Evolutionary conservation across 495 filamentous ascomycete genomes (phyloP), one percentile per base, ranked within the genome.

Genomic region (Tirmania nivea): DNA sequence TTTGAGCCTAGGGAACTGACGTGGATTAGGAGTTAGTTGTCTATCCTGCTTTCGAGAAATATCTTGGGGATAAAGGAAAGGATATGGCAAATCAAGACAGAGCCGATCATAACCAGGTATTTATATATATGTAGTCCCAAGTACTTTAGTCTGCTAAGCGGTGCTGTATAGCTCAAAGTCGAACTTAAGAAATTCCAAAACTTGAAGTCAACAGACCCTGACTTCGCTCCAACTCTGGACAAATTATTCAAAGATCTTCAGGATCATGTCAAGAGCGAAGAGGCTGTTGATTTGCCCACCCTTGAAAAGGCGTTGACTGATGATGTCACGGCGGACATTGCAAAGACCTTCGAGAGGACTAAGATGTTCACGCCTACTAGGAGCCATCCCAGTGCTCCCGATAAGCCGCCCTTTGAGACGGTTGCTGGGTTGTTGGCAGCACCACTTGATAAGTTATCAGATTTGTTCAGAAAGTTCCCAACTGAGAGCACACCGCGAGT

Each of bases 1-100:
- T 50, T 11, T 50, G 48, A 50, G 14, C 7, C 48, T 58, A 75
- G 69, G 7, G 25, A 31, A 7, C 25, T 31, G 2, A 31, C 25
- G 25, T 52, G 78, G 63, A 82, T 5, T 31, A 31, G 25, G 25
- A 85, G 66, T 63, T 86, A 2, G 73, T 82, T 36, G 70, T 85
- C 14, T 84, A 84, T 63, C 81, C 81, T 0, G 71, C 71, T 0
- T 71, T 84, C 8, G 80, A 83, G 58, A 76, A 77, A 57, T 53
- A 78, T 50, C 51, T 81, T 0, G 66, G 69, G n/a, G 56, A 69
- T n/a, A 56, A 67, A 62, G 81, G 74, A 14, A 47, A 63, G 14
- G 55, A 61, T 0, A 68, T 81, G 59, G 76, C 77, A 0, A 69
- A 80, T 20, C 76, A 75, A 52, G 76, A 83, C 57, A 71, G 78